Base-by-base conservation (phyloP, 2,329 filamentous ascomycete species). In the Diaporthe citri region DNA sequence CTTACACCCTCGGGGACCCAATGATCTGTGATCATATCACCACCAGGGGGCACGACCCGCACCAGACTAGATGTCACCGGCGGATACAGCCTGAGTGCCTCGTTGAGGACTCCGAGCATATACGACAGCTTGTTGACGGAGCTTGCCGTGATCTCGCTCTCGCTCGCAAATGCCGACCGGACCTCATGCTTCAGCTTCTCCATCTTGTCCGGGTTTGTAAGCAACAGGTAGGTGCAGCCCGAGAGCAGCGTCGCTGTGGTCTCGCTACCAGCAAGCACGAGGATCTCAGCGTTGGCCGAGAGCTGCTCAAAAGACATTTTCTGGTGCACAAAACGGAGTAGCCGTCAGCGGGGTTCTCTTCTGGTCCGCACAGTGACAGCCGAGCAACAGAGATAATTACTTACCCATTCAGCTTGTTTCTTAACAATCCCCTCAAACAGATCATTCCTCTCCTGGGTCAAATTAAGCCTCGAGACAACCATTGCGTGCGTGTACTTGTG, bases 71-170 rank as follows among this genome's bases (percentile, higher is more conserved):
- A 48, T 9, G 76, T 74, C n/a, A 69, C 67, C 8, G 76, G 76
- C n/a, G 85, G 83, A 66, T 84, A 85, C 57, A 85, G 78, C n/a
- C 85, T 80, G 31, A 86, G 74, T 10, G 78, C 79, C 78, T 86
- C 85, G 8, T 85, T 79, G n/a, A 86, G 77, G 60, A 78, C 80
- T 12, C 84, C 84, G 22, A 80, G 75, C 72, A 86, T 78, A 60
- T 86, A 86, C 34, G 75, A 52, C 0, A 85, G 76, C 4, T 76
- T 75, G 60, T 76, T 76, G 4, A 81, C 78, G 8, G 79, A 78
- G 10, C 76, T 74, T 28, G 83, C 75, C 17, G 77, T 79, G 66
- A 86, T 85, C 12, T 85, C 81, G 0, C 81, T 78, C 43, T 82
- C 79, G 0, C 43, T 77, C 5, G 75, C 64, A 70, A 85, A 85